Percentiles rank a stretch among this genome's conserved stretches.
phyloP scores from a whole-genome alignment of 371 early-diverging fungal genomes.

The Funneliformis caledonium region DNA sequence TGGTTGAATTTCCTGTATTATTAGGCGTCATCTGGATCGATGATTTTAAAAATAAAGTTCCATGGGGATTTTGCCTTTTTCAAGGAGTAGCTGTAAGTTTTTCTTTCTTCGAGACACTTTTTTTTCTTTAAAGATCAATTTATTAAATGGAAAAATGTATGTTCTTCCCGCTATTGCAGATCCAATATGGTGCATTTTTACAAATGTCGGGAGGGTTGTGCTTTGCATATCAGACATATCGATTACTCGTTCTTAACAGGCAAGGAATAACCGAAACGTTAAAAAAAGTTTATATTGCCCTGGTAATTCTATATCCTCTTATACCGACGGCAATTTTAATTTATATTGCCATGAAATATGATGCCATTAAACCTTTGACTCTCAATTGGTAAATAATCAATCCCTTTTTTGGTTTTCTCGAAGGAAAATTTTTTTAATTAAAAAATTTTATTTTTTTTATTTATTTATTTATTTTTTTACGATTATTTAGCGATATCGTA shows the following conservation, averaged over 20 bases:
- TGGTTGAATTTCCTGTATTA: neutral
- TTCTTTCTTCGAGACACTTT: neutral
- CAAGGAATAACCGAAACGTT: neutral
- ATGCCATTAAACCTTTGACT: neutral
- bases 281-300: neutral
- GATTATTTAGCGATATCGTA: neutral
- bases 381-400: neutral
- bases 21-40: neutral
- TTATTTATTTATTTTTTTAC: neutral
- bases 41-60: neutral
- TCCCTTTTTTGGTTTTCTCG: neutral
- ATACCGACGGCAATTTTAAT: neutral
- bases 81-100: neutral
- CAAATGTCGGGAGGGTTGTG: neutral
- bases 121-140: neutral
- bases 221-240: neutral
- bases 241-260: neutral
- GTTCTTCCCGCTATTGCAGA: neutral
- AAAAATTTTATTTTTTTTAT: neutral
- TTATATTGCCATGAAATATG: neutral
- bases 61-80: neutral
- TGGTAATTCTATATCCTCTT: neutral
- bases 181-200: neutral
- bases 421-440: too few species aligned
- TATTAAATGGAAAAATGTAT: neutral